A percentile compares a stretch with the other conserved stretches of the same genome.
These are phyloP conservation scores for Centrapalus pauciflorus DNA, from an alignment of 129 eudicot species.

Conservation along the genomic window DNA sequence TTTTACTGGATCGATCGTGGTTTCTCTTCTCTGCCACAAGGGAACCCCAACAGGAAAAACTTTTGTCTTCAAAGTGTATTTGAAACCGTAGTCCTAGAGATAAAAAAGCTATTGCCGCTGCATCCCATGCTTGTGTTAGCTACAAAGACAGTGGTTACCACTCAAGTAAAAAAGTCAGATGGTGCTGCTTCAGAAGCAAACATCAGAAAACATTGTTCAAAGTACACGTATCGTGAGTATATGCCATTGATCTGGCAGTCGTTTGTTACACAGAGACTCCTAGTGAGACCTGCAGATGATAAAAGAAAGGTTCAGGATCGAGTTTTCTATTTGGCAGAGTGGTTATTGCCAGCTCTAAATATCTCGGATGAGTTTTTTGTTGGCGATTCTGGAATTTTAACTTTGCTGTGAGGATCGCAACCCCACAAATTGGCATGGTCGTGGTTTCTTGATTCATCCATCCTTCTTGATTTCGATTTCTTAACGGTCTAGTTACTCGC, in stretches of 20 bases:
- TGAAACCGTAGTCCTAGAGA: slow-evolving; percentile 63
- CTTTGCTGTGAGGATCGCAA: background rate
- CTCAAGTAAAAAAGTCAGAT: slow-evolving; percentile 46
- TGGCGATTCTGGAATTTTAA: slow-evolving; percentile 35
- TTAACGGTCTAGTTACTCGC: no score
- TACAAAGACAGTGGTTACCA: slow-evolving; percentile 56
- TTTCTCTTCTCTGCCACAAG: slow-evolving; percentile 47
- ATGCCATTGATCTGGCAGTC: slow-evolving; percentile 96
- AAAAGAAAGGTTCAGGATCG: slow-evolving; percentile 29
- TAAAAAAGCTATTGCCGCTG: slow-evolving; percentile 42
- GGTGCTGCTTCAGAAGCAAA: slow-evolving; percentile 17
- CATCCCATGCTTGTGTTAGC: slow-evolving; percentile 85
- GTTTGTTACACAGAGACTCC: slow-evolving; percentile 69
- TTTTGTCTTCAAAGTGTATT: slow-evolving; percentile 64
- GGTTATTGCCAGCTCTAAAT: slow-evolving; percentile 70
- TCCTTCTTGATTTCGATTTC: background rate
- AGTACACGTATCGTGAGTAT: slow-evolving; percentile 50
- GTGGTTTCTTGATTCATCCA: background rate
- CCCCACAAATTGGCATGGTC: background rate
- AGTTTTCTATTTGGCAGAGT: slow-evolving; percentile 47
- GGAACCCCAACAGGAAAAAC: slow-evolving; percentile 52
- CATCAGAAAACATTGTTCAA: slow-evolving; percentile 12
- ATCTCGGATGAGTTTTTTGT: slow-evolving; percentile 53
- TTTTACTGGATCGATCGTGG: slow-evolving; percentile 86
- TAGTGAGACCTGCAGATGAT: slow-evolving; percentile 49